Evolutionary conservation across 352 stramenopile species (phyloP).

Genomic region (Phytophthora lateralis): DNA sequence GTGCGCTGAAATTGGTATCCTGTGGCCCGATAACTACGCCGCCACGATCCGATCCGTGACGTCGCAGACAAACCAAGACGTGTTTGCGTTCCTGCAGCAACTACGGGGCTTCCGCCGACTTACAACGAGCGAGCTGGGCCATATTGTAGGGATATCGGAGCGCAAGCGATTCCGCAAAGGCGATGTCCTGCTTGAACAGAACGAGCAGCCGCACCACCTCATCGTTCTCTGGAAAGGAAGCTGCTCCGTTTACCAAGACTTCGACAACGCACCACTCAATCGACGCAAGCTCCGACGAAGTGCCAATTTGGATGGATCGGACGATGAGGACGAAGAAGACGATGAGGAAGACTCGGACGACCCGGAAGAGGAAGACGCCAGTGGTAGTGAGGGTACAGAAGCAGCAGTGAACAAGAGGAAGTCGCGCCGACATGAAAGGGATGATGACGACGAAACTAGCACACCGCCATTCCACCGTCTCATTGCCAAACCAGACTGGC

Average conservation of each 20-base stretch:
- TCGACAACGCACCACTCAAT: conserved; percentile 49
- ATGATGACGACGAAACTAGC: conserved; percentile 25
- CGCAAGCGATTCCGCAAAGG: conserved; percentile 69
- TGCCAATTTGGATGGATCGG: conserved; percentile 24
- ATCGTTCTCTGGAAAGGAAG: conserved; percentile 71
- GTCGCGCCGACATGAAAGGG: background rate
- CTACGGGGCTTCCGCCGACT: conserved; percentile 67
- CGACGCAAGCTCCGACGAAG: conserved; percentile 23
- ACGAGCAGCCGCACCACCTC: conserved; percentile 55
- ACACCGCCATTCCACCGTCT: conserved; percentile 63
- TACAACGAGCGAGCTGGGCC: conserved; percentile 63
- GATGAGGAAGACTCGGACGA: conserved; percentile 18
- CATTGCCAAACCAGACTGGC: conserved; percentile 66
- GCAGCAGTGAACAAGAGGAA: conserved; percentile 3
- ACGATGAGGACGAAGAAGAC: conserved; percentile 15
- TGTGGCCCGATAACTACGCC: conserved; percentile 65
- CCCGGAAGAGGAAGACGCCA: conserved; percentile 2
- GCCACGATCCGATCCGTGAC: conserved; percentile 60
- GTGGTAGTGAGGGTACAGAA: background rate
- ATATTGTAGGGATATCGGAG: conserved; percentile 79
- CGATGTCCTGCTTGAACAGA: conserved; percentile 67
- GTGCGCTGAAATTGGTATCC: conserved; percentile 66
- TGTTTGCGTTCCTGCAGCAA: conserved; percentile 74
- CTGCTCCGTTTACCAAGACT: conserved; percentile 71
- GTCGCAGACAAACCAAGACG: conserved; percentile 63